A percentile compares a stretch with the other conserved stretches of the same genome.
These are phyloP conservation scores for Penicillium roqueforti DNA, from an alignment of 495 filamentous ascomycete species.

Conservation along the genomic window DNA sequence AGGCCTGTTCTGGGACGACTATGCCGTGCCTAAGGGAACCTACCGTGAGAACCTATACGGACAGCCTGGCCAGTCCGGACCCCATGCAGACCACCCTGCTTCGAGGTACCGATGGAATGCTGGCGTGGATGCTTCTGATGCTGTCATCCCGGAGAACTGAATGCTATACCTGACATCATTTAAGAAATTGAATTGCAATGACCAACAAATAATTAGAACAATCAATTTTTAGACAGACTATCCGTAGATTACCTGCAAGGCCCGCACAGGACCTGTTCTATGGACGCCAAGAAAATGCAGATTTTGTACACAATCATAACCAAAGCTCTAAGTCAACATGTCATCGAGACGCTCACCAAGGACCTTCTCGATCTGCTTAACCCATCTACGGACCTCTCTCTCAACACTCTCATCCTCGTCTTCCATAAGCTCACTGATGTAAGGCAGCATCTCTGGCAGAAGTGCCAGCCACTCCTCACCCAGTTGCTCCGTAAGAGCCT, in stretches of 20 bases:
- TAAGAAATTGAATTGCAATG: neutral
- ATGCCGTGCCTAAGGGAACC: constrained; percentile 41
- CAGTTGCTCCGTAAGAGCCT: constrained; percentile 67
- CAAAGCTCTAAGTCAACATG: constrained; percentile 68
- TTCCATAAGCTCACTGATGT: constrained; percentile 89
- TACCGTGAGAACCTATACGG: constrained; percentile 47
- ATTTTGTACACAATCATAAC: constrained; percentile 25
- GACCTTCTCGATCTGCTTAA: constrained; percentile 78
- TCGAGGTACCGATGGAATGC: constrained; percentile 49
- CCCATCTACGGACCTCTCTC: constrained; percentile 79
- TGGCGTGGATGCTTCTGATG: constrained; percentile 31
- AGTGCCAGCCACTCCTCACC: constrained; percentile 90
- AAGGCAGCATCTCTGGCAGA: constrained; percentile 90
- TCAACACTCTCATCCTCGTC: constrained; percentile 93
- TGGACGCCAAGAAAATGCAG: constrained; percentile 28
- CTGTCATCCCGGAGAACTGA: constrained; percentile 20
- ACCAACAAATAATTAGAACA: neutral
- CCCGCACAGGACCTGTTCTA: constrained; percentile 17
- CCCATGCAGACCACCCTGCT: constrained; percentile 45
- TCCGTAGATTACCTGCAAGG: constrained; percentile 10
- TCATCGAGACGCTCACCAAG: constrained; percentile 82
- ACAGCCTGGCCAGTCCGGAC: constrained; percentile 40
- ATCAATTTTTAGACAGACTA: constrained; percentile 10
- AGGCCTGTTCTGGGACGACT: constrained; percentile 48
- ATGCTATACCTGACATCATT: too few species aligned